Percentiles rank a stretch among this genome's conserved stretches.
phyloP scores from a whole-genome alignment of 129 eudicot species.

The Flaveria ramosissima region DNA sequence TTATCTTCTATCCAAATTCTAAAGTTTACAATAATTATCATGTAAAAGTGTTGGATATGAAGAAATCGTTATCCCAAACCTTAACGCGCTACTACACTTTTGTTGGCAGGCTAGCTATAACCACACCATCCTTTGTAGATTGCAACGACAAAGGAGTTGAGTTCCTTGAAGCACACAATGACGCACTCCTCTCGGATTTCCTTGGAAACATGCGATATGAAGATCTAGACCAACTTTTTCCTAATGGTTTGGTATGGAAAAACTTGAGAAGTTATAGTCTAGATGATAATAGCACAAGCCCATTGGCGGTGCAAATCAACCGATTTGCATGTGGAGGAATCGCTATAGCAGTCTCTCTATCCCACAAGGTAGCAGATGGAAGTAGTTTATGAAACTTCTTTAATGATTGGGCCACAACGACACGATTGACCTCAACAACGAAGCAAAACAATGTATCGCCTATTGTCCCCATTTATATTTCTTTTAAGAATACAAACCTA shows the following conservation, averaged over 20 bases:
- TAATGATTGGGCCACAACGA: conserved; percentile 22
- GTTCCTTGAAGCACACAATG: conserved; percentile 27
- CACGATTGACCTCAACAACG: not conserved
- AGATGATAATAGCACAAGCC: not conserved
- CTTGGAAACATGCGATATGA: conserved; percentile 10
- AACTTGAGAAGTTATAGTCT: not conserved
- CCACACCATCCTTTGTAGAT: conserved; percentile 8
- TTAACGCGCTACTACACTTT: conserved; percentile 28
- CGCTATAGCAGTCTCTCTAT: not conserved
- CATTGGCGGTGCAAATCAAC: conserved; percentile 21
- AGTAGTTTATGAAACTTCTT: conserved; percentile 8
- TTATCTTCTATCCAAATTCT: conserved; percentile 28
- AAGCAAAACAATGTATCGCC: not conserved
- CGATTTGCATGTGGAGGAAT: conserved; percentile 29
- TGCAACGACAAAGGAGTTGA: conserved; percentile 34
- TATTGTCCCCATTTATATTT: conserved; percentile 9
- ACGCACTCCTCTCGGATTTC: not conserved
- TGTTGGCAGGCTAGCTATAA: conserved; percentile 27
- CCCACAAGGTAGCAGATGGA: conserved; percentile 34
- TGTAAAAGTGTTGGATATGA: not conserved
- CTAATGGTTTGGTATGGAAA: conserved; percentile 17
- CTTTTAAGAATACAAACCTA: not conserved
- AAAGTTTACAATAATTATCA: not conserved
- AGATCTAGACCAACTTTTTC: conserved; percentile 32
- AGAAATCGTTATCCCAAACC: conserved; percentile 32